Base-by-base conservation (phyloP, 73 alveolate genomes). In the Paramecium octaurelia region DNA sequence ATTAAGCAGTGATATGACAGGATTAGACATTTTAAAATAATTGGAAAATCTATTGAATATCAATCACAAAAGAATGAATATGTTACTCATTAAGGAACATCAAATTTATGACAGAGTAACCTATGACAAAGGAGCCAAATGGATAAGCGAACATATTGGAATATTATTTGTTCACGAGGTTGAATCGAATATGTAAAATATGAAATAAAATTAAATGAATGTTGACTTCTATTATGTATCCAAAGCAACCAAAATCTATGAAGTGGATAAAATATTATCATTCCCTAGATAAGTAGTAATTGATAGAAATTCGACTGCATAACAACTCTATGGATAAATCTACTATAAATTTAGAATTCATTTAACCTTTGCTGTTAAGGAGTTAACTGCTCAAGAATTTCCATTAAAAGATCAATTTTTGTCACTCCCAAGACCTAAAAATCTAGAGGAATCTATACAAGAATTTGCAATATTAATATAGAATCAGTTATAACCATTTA, bases 91-190 rank as follows among this genome's bases (percentile, higher is more conserved):
- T 8, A 80, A 80, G 16, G 91, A 80, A 4, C 70, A 48, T 48
- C 23, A 80, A 40, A 44, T 80, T 38, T 38, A 35, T 2, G 91
- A 80, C 20, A 80, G 91, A 43, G 91, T 80, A 4, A 0, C 46
- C 1, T 24, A 40, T 27, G 57, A 46, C 3, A 80, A 43, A 48
- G 57, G 20, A 11, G 42, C 50, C 6, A 48, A 80, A 42, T 80
- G 77, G 76, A 46, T 80, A 8, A 21, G 46, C 27, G 70, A 80
- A 43, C 91, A 80, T 80, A 42, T n/a, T 31, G 91, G 91, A 80
- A 42, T 80, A 20, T 48, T 80, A 29, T 80, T 80, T 43, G 91
- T 80, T 20, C 3, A 43, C 20, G 91, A 80, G 46, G 91, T 80
- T 8, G 48, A 9, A 20, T 20, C 16, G 21, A 46, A 80, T 27